Base-by-base conservation (phyloP, 1,284 basidiomycete genomes). In the Puccinia horiana region DNA sequence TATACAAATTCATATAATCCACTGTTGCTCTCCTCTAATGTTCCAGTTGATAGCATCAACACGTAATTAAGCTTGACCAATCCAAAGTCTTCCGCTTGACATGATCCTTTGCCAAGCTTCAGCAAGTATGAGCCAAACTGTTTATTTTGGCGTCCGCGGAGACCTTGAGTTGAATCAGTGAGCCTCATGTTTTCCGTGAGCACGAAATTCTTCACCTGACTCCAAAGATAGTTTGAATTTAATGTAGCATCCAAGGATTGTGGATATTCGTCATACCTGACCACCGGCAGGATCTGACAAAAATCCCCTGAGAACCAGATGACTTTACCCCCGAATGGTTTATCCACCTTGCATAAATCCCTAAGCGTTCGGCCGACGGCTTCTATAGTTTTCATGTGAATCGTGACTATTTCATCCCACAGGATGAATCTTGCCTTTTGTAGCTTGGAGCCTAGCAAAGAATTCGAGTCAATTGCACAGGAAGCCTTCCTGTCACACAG, bases 371-470 rank as follows among this genome's bases (percentile, higher is more conserved):
- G 16, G 9, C 78, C 35, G n/a, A 82, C 81, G 2, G 75, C 75
- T 16, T 82, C 73, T 0, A 82, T 58, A 16, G 58, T 26, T 8
- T 63, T 52, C 20, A 61, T 76, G 47, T 65, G 75, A 11, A 58
- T 42, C 56, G 42, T 77, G 2, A 61, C 47, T 6, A 79, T 67
- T 18, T 82, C 81, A 52, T 82, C 81, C 81, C 81, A 82, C 0
- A 82, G 40, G 40, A 82, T 67, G 1, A 67, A 37, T 23, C 44
- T 26, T 16, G 44, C 40, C 32, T 2, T 12, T 37, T 12, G 18
- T 29, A 63, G 23, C 26, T 49, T 9, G 20, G n/a, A 26, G 0
- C 35, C 56, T 2, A 3, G 32, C n/a, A 20, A 1, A 2, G 37
- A 29, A 6, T n/a, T 5, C 1, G 3, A 1, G 1, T n/a, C 11